phyloP scores from a whole-genome alignment of 441 rosid genomes.

The Erodium trifolium region DNA sequence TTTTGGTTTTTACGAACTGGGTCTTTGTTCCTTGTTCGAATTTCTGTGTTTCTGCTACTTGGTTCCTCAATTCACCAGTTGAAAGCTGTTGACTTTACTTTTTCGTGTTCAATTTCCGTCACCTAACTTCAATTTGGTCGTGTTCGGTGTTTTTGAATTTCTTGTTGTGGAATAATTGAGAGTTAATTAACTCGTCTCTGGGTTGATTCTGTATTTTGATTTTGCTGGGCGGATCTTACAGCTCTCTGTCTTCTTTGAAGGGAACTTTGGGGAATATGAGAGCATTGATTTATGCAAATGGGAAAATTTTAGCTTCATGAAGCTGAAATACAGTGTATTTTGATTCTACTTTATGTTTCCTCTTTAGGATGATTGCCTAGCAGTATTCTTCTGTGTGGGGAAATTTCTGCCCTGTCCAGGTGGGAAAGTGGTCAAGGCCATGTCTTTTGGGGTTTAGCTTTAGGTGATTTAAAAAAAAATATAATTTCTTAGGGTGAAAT shows the following conservation, averaged over 20 bases:
- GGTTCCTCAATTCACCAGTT: neutral
- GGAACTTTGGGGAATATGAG: neutral
- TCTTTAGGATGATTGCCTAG: neutral
- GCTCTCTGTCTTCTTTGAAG: neutral
- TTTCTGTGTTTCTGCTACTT: neutral
- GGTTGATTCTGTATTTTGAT: neutral
- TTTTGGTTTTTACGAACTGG: neutral
- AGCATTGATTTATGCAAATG: neutral
- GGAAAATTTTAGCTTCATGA: neutral
- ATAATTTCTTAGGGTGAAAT: neutral
- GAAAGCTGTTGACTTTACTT: conserved; percentile 3
- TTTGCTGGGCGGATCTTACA: neutral
- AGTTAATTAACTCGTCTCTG: neutral
- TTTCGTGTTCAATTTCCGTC: neutral
- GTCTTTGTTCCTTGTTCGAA: neutral
- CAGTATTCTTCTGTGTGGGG: neutral
- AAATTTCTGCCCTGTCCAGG: too few species aligned
- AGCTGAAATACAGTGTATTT: neutral
- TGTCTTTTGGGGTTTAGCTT: neutral
- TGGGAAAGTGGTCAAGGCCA: too few species aligned
- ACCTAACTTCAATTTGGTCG: neutral
- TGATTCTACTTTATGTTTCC: neutral
- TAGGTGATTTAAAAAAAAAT: neutral
- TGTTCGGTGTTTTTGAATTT: conserved; percentile 5
- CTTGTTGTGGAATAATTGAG: neutral